phyloP scores from a whole-genome alignment of 345 rosid genomes.

The Angophora floribunda region DNA sequence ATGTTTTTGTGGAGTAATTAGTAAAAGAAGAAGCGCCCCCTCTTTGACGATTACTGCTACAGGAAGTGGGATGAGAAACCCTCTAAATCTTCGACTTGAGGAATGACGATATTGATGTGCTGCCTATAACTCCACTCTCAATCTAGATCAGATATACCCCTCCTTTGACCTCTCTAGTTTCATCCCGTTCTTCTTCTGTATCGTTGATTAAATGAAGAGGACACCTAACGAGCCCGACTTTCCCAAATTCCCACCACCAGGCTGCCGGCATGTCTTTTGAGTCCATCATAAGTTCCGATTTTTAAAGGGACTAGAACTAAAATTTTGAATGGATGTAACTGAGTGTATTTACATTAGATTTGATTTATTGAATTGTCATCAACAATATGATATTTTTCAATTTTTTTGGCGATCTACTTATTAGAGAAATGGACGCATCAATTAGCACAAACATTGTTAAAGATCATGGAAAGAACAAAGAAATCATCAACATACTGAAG shows the following conservation, averaged over 20 bases:
- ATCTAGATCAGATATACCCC: neutral
- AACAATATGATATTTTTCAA: neutral
- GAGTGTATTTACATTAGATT: fast-evolving
- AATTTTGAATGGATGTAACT: no score
- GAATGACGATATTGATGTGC: fast-evolving
- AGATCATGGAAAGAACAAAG: neutral
- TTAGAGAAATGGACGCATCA: neutral
- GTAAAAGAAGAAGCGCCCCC: no score
- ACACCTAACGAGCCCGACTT: neutral
- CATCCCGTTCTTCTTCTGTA: neutral
- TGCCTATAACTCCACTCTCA: fast-evolving
- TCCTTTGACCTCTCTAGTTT: neutral
- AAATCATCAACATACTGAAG: neutral
- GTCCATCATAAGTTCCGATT: neutral
- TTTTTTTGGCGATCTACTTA: neutral
- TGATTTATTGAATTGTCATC: neutral
- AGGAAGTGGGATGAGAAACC: neutral
- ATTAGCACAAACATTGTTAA: neutral
- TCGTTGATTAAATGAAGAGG: fast-evolving
- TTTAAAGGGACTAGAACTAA: neutral
- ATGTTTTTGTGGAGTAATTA: no score
- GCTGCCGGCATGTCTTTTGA: neutral
- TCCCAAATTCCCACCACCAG: fast-evolving
- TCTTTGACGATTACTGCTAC: fast-evolving
- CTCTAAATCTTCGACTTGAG: neutral